Evolutionary conservation across 2,329 filamentous ascomycete genomes (phyloP).

Genomic region (Ambrosiella cleistominuta): DNA sequence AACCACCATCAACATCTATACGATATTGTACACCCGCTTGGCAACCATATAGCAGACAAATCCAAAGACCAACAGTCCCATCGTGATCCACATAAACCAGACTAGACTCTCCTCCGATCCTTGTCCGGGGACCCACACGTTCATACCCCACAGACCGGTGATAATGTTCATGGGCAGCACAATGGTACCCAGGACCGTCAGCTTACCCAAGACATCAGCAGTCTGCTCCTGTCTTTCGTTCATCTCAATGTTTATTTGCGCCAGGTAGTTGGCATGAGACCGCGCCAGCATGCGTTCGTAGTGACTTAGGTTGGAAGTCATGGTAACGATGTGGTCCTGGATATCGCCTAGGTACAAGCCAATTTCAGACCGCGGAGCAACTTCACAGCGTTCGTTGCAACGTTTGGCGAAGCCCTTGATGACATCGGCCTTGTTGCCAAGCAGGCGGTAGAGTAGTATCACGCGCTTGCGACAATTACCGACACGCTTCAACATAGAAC

Average conservation of each 20-base stretch:
- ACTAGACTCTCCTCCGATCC: conserved; percentile 54
- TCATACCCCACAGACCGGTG: conserved; percentile 97
- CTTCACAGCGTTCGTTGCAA: conserved; percentile 95
- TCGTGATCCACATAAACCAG: conserved; percentile 64
- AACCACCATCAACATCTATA: conserved; percentile 25
- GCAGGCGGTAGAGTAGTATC: conserved; percentile 80
- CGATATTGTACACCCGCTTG: conserved; percentile 68
- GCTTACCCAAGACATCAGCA: conserved; percentile 80
- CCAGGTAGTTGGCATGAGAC: conserved; percentile 93
- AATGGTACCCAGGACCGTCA: conserved; percentile 92
- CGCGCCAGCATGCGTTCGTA: conserved; percentile 89
- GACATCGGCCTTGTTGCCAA: conserved; percentile 96
- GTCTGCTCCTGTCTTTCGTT: conserved; percentile 95
- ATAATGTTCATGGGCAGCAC: conserved; percentile 98
- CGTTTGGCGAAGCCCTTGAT: conserved; percentile 98
- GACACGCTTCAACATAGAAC: conserved; percentile 80
- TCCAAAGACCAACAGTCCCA: conserved; percentile 61
- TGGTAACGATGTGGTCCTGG: conserved; percentile 96
- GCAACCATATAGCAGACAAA: conserved; percentile 63
- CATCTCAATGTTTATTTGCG: conserved; percentile 98
- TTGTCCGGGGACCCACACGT: conserved; percentile 88
- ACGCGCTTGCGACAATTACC: conserved; percentile 94
- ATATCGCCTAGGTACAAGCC: conserved; percentile 97
- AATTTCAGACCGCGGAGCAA: conserved; percentile 87
- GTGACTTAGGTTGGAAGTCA: conserved; percentile 89